A percentile compares a stretch with the other conserved stretches of the same genome.
Conservation (phyloP, 2,329 filamentous ascomycete genomes). For the Trichophyton equinum region DNA sequence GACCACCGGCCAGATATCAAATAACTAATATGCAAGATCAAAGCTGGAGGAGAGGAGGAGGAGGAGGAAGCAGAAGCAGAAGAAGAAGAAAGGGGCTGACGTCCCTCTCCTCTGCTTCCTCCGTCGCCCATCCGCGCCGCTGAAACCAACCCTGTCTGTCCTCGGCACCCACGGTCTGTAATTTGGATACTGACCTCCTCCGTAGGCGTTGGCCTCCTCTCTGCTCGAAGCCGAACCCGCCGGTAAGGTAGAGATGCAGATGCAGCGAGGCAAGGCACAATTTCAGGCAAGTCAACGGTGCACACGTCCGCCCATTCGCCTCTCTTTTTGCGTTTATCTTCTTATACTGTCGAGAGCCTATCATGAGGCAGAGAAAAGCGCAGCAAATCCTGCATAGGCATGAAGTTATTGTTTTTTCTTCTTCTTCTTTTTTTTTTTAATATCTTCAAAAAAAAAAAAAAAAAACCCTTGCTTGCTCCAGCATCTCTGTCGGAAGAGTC, state of each 20-base stretch:
- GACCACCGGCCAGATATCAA: background rate
- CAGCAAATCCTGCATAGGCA: background rate
- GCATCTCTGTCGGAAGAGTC: slow-evolving; percentile 1
- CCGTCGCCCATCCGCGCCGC: background rate
- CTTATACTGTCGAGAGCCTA: background rate
- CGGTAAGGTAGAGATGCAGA: slow-evolving; percentile 2
- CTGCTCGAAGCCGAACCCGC: background rate
- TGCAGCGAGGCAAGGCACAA: slow-evolving; percentile 1
- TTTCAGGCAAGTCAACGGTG: background rate
- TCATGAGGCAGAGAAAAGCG: background rate
- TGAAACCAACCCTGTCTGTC: background rate
- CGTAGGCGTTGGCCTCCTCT: background rate
- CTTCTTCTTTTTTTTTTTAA: background rate
- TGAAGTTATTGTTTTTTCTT: background rate
- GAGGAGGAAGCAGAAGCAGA: too few species aligned
- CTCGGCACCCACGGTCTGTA: background rate
- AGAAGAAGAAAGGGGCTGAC: too few species aligned
- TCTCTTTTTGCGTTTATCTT: background rate
- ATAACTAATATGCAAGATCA: too few species aligned
- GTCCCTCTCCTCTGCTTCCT: background rate
- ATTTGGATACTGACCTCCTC: background rate
- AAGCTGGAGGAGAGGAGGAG: too few species aligned
- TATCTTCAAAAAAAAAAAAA: too few species aligned
- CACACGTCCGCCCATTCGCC: background rate
- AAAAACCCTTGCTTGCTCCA: background rate